Conservation (phyloP, 148 eudicot species). For the Rhododendron simsii region DNA sequence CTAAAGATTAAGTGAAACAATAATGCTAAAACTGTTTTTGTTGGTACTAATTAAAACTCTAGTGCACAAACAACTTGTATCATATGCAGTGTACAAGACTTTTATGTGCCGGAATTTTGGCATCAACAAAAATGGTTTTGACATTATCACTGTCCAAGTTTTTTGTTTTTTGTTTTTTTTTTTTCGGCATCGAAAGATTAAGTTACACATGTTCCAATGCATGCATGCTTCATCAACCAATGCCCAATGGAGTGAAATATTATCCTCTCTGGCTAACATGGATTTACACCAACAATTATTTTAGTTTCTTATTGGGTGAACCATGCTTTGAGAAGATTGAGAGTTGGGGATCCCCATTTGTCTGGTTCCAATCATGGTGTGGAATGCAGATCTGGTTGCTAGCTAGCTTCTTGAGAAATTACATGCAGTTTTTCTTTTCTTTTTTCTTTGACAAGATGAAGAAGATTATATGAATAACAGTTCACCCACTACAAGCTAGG, state of each 20-base stretch:
- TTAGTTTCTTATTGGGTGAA: background rate
- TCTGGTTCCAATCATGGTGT: background rate
- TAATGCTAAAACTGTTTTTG: too few relatives aligned
- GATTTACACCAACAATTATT: background rate
- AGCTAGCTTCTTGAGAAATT: background rate
- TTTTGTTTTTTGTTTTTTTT: too few relatives aligned
- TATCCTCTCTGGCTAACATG: background rate
- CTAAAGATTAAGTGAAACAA: too few relatives aligned
- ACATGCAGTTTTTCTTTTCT: background rate
- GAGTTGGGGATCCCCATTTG: background rate
- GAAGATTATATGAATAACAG: too few relatives aligned
- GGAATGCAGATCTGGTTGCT: background rate
- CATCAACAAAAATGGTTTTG: too few relatives aligned
- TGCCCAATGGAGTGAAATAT: background rate
- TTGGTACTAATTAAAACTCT: too few relatives aligned
- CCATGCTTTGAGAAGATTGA: background rate
- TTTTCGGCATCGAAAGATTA: background rate
- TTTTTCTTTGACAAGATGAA: too few relatives aligned
- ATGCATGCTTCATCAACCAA: background rate
- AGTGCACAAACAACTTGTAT: too few relatives aligned
- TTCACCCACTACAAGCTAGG: too few relatives aligned
- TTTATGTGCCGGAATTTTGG: rapidly evolving
- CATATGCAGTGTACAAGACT: too few relatives aligned
- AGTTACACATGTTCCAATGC: background rate
- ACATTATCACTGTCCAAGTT: too few relatives aligned